Conservation (phyloP, 2,329 filamentous ascomycete genomes). For the Aspergillus intermedius region DNA sequence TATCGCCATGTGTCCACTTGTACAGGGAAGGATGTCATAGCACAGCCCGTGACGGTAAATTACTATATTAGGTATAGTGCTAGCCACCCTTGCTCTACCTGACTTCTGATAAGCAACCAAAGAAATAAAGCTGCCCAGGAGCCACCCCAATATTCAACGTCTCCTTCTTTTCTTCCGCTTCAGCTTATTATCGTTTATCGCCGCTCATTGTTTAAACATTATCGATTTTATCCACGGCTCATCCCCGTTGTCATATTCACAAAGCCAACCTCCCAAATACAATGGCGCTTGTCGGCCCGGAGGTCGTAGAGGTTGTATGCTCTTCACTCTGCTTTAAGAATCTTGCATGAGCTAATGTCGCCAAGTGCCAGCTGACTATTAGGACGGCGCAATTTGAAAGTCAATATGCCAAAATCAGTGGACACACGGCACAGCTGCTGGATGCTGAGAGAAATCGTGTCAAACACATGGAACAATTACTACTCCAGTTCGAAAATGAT, state of each 20-base stretch:
- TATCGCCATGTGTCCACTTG: neutral
- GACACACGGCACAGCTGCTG: constrained; percentile 60
- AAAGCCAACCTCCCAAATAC: neutral
- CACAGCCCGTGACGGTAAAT: neutral
- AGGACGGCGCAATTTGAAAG: constrained; percentile 57
- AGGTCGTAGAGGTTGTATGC: constrained; percentile 9
- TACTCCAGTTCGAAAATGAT: constrained; percentile 70
- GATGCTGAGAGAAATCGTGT: constrained; percentile 70
- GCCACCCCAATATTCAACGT: too few species aligned
- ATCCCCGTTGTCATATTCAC: neutral
- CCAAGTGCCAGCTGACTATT: constrained; percentile 42
- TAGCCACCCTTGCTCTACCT: neutral
- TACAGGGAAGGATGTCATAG: neutral
- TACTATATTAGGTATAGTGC: neutral
- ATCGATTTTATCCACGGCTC: neutral
- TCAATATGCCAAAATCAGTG: constrained; percentile 59
- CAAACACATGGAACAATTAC: constrained; percentile 60
- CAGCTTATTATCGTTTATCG: neutral
- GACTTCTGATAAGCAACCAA: neutral
- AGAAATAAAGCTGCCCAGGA: too few species aligned
- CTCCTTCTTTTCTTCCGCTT: too few species aligned
- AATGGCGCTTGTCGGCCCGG: constrained; percentile 6
- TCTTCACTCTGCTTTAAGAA: neutral
- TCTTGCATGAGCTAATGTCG: constrained; percentile 4
- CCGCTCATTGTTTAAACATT: neutral